Base-by-base conservation (phyloP, 78 protist genomes). In the Capsaspora owczarzaki region DNA sequence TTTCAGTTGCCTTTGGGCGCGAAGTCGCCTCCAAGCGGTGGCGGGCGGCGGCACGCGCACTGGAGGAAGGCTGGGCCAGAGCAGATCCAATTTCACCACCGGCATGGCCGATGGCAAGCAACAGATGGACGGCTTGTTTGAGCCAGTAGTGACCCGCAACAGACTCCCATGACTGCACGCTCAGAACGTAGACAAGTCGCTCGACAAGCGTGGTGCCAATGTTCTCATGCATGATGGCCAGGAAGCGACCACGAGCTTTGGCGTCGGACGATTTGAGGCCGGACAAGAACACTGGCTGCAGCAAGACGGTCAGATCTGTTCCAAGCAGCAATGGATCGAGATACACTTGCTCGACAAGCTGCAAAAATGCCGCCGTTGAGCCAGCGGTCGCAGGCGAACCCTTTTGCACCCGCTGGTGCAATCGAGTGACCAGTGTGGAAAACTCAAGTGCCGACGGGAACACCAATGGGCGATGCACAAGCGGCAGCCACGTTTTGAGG, bases 121-220 rank as follows among this genome's bases (percentile, higher is more conserved):
- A 46, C 38, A 92, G 61, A 35, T 89, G 91, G 6, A 82, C 25
- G 23, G 89, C 91, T 56, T 88, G 91, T 61, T 81, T 66, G 29
- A 92, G 74, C 93, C 93, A 92, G 80, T 80, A 85, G 12, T 79
- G 61, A 41, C 44, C 75, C 31, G 84, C 81, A 22, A 89, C 27
- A 27, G 82, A 27, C 71, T 92, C 96, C 93, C 91, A 87, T 29
- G 78, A 29, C 84, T 69, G 72, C 29, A 23, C 33, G 6, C 5
- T 19, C 49, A 86, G 0, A 0, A 91, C 40, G 63, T 84, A 78
- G 53, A 51, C 14, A 68, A 88, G 33, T 31, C 92, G 89, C 35
- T 80, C 88, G 23, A 4, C 35, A 8, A 83, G 69, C 0, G 78
- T 23, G 1, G 74, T 51, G 16, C 79, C 29, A 68, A 88, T 41